Base-by-base conservation (phyloP, 495 filamentous ascomycete species). In the Penicillium arizonense region DNA sequence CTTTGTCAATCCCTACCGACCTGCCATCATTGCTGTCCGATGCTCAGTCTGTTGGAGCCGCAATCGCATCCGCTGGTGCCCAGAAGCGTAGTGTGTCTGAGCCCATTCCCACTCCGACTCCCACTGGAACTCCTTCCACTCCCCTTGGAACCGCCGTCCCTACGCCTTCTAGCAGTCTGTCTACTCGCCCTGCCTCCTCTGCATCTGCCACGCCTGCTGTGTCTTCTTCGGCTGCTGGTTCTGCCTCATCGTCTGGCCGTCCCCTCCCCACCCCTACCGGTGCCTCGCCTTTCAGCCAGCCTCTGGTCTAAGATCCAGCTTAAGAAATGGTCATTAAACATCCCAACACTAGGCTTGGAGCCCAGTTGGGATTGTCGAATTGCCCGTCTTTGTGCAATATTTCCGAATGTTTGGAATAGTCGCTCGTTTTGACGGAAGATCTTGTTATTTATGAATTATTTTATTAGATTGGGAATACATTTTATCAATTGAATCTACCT, bases 1-100 rank as follows among this genome's bases (percentile, higher is more conserved):
- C 51, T 26, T 18, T 45, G n/a, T 49, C 51, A 2, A 43, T 54
- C 16, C 47, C 58, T 3, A 55, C 47, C 0, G 51, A 53, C 35
- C 33, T 61, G 2, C 30, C 54, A 3, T 57, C 54, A 0, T 28
- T 57, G 9, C 3, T 50, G 16, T 44, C 50, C 8, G 55, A 57
- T 32, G 43, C 42, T 8, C 33, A 57, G 33, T 57, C 58, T 3
- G 20, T 42, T 12, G 23, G 30, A 26, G 30, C 37, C 4, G 51
- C 50, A 16, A 14, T 57, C 12, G 37, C 54, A 2, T 61, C 58
- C 10, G 48, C 44, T 24, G 53, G 43, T 28, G 45, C 20, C 5
- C 52, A 59, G 53, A 56, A 56, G 36, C 53, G 53, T 16, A 47
- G 18, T 18, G 18, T 18, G 1, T 18, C 33, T 9, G 12, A 24